Base-by-base conservation (phyloP, 139 green algal species). In the Eudorina sp. region DNA sequence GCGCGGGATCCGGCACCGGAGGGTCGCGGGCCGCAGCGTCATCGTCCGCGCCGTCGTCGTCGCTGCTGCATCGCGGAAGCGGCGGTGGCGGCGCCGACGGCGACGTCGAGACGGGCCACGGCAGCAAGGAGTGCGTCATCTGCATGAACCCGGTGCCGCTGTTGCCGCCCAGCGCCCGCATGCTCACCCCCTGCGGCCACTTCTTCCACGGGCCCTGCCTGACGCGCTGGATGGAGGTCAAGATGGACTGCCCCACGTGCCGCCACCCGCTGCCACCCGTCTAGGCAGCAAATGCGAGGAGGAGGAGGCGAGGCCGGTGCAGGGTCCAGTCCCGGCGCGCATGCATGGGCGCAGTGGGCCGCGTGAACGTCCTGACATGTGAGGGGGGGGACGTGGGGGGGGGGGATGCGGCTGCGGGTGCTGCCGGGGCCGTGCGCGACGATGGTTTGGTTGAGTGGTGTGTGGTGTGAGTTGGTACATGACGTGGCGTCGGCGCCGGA, bases 221-320 rank as follows among this genome's bases (percentile, higher is more conserved):
- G 66, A 70, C 94, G 68, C 91, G 91, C 0, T 99, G 97, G 97
- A 97, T 99, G 93, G 92, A 95, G n/a, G 90, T 98, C 38, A 98
- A 98, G 81, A 94, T 94, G 86, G 94, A 97, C 87, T 99, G 97
- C 89, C 97, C 97, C 6, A 98, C 94, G 4, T 99, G 97, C 92
- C 90, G 96, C 23, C 81, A 66, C 55, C 55, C 29, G 55, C 55
- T 66, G 55, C 55, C 23, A 66, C 55, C 4, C 55, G 55, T 34
- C 29, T 66, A 66, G 23, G 55, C 55, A 25, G 23, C 55, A 66
- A 66, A 66, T 25, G 3, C 55, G 29, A 66, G 55, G 55, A 66
- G 3, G n/a, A n/a, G n/a, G n/a, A n/a, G n/a, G n/a, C n/a, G n/a
- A n/a, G n/a, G n/a, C n/a, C n/a, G n/a, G n/a, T n/a, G n/a, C n/a